A percentile compares a stretch with the other conserved stretches of the same genome.
Evolutionary conservation across 1,284 basidiomycete species (phyloP).

Genomic region (Rhodofomes roseus): DNA sequence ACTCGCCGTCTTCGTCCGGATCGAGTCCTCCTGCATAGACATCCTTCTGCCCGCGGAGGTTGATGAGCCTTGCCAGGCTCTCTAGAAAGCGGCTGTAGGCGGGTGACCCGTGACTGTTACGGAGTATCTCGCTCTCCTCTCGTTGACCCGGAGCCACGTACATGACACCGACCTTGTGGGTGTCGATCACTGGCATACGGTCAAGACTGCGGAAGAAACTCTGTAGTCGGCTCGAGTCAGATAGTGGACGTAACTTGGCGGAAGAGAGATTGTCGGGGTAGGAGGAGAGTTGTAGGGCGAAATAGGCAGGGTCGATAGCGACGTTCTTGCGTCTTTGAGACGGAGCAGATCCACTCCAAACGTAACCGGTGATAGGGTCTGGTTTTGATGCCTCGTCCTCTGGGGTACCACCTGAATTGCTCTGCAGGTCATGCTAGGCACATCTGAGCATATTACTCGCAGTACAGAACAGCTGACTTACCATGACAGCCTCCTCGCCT

Average conservation of each 20-base stretch:
- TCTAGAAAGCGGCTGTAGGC: slow-evolving; percentile 93
- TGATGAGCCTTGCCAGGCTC: slow-evolving; percentile 85
- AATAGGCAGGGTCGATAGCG: slow-evolving; percentile 81
- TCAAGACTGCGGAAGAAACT: slow-evolving; percentile 74
- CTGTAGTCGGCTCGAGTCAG: slow-evolving; percentile 51
- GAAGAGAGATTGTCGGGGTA: slow-evolving; percentile 55
- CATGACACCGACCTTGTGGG: slow-evolving; percentile 94
- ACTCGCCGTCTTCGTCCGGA: slow-evolving; percentile 86
- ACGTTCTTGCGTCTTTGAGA: slow-evolving; percentile 87
- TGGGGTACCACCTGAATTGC: not conserved
- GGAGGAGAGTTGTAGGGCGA: slow-evolving; percentile 84
- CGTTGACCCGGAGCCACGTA: slow-evolving; percentile 94
- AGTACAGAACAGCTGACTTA: not conserved
- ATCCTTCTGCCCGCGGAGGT: slow-evolving; percentile 88
- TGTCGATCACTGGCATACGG: slow-evolving; percentile 92
- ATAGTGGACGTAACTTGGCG: slow-evolving; percentile 41
- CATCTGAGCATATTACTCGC: not conserved
- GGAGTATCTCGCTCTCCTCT: slow-evolving; percentile 83
- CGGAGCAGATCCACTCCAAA: slow-evolving; percentile 82
- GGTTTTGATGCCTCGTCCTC: slow-evolving; percentile 25
- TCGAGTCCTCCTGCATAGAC: slow-evolving; percentile 95
- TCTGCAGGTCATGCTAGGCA: not conserved
- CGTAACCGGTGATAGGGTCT: slow-evolving; percentile 73
- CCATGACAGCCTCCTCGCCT: not conserved
- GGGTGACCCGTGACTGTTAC: slow-evolving; percentile 90